Evolutionary conservation across 2,329 filamentous ascomycete genomes (phyloP), one percentile per base, ranked within the genome.

Genomic region (Trichoderma breve): DNA sequence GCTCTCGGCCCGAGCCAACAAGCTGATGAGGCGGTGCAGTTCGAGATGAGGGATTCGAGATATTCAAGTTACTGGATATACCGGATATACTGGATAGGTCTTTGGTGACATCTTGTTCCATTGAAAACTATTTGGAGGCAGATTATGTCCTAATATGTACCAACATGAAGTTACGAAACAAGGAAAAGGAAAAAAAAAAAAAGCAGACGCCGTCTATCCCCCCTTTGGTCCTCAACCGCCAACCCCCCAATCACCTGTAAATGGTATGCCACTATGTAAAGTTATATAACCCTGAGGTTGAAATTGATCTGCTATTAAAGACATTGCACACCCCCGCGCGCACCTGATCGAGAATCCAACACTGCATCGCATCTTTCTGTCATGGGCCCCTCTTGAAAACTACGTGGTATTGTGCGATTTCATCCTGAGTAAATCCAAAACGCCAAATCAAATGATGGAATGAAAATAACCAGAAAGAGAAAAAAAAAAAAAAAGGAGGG

Each of bases 351-450:
- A 43, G 34, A 47, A 32, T 21, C 55, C 65, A 60, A 47, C n/a
- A 34, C 47, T 30, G 7, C n/a, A 32, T 39, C 55, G 21, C 28
- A n/a, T 66, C 62, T 66, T 43, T 58, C 24, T 32, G 53, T 58
- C 65, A 26, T 47, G 34, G 47, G 5, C 36, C 26, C n/a, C n/a
- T 15, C 26, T 6, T 34, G 4, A 28, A 67, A 67, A 57, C 32
- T 64, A 57, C 53, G 11, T 67, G 51, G 64, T 67, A 67, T 67
- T 67, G 15, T 67, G 64, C 64, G 43, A 43, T 68, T 68, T 68
- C 65, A 47, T 68, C 55, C 36, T 28, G n/a, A 51, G 34, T 24
- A 28, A 47, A 43, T 39, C 65, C 65, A 68, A 21, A 51, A 68
- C 65, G 53, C 65, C 65, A 28, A 47, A 32, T 55, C 36, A 51